A percentile compares a stretch with the other conserved stretches of the same genome.
phyloP scores from a whole-genome alignment of 768 basidiomycete species.

The Mycena leptocephala region DNA sequence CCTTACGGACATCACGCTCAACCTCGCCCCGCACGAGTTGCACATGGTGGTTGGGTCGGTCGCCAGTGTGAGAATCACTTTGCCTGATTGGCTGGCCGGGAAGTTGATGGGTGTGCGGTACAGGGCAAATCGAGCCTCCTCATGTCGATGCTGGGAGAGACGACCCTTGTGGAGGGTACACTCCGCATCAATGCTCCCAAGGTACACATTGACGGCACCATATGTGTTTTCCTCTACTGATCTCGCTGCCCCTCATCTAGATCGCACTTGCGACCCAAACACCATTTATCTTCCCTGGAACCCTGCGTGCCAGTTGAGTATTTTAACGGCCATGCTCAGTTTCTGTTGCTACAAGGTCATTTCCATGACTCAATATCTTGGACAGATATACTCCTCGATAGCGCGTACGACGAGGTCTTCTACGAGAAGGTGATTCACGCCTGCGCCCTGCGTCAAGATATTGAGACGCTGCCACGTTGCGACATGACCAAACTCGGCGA shows the following conservation, averaged over 20 bases:
- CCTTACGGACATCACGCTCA: constrained; percentile 19
- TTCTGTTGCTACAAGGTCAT: too few relatives aligned
- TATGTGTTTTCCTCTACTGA: neutral
- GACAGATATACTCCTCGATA: constrained; percentile 29
- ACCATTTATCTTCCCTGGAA: constrained; percentile 27
- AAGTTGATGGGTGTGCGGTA: neutral
- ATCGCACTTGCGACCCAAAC: constrained; percentile 30
- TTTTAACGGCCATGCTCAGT: too few relatives aligned
- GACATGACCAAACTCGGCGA: constrained; percentile 29
- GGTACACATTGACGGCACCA: neutral
- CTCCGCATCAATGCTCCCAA: constrained; percentile 14
- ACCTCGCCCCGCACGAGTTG: constrained; percentile 13
- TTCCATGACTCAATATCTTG: neutral
- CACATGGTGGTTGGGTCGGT: constrained; percentile 31
- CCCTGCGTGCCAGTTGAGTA: constrained; percentile 28
- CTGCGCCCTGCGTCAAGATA: constrained; percentile 22
- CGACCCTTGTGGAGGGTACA: neutral
- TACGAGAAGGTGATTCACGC: constrained; percentile 32
- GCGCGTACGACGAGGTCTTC: too few relatives aligned
- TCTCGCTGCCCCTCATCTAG: neutral
- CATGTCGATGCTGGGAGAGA: constrained; percentile 31
- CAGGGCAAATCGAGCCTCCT: constrained; percentile 34
- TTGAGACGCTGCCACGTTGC: constrained; percentile 21
- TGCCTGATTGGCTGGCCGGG: too few relatives aligned
- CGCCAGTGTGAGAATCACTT: constrained; percentile 23